Base-by-base conservation (phyloP, 208 protist genomes). In the Zelonia costaricensis region DNA sequence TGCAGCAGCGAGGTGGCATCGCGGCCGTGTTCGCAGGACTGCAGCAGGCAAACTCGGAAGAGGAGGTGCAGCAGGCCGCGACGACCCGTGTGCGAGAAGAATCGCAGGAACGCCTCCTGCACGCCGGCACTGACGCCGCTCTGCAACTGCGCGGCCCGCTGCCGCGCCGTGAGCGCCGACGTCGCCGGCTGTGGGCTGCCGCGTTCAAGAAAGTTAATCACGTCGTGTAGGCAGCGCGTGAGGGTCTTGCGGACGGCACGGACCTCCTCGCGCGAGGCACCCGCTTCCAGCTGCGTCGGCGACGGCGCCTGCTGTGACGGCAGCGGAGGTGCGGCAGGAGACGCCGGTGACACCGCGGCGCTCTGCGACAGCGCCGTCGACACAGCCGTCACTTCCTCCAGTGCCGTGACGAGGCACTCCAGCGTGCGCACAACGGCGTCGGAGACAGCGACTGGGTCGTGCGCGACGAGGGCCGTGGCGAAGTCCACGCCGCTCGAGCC, bases 1-100 rank as follows among this genome's bases (percentile, higher is more conserved):
- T 86, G 75, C 42, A 91, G 57, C 20, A 90, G 67, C 7, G 76
- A 79, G 15, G 74, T 78, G 12, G 79, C 84, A 48, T 94, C 88
- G 12, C 72, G 74, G 58, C 82, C 79, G 25, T 69, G 75, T 28
- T 63, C 61, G 62, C 74, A 88, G 28, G 75, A 81, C 13, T 69
- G 62, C 61, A 78, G 59, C 48, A 45, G 53, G 15, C 74, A 67
- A 20, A 89, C 59, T 9, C 69, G 66, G 54, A 76, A 89, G 30
- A 94, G 63, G 13, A 88, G 28, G 25, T 64, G 58, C 23, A 89
- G 79, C 18, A 82, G 71, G 7, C 74, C 77, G 22, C 55, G 60
- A 23, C 78, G 52, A 38, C 62, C 78, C 23, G 89, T 68, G 53
- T 87, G 56, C 43, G 80, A 71, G 68, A 76, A 78, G 15, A 90